A percentile compares a stretch with the other conserved stretches of the same genome.
Conservation (phyloP, 2,329 filamentous ascomycete species). For the Tolypocladium guangdongense region DNA sequence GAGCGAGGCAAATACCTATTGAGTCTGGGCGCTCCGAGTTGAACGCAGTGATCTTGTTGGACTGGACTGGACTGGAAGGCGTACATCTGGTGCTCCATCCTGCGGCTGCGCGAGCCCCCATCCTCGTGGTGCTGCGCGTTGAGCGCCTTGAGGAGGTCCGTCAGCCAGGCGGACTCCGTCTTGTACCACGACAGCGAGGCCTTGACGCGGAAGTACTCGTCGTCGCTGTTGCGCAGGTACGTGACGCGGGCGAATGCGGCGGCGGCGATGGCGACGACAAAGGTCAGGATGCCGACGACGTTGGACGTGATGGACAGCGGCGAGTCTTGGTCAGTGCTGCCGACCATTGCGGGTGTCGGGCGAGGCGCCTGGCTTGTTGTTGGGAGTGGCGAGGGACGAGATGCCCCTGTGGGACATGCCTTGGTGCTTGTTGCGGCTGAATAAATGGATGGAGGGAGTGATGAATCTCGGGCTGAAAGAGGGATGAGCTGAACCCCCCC, state of each 20-base stretch:
- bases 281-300: constrained; percentile 34
- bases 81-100: too few species aligned
- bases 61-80: too few species aligned
- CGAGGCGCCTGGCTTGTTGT: background rate
- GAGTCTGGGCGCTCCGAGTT: constrained; percentile 1
- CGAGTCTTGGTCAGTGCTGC: constrained; percentile 22
- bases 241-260: constrained; percentile 31
- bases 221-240: constrained; percentile 33
- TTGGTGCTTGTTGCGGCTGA: background rate
- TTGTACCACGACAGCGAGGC: constrained; percentile 36
- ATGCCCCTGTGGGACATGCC: background rate
- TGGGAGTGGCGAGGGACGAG: background rate
- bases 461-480: too few species aligned
- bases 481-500: background rate
- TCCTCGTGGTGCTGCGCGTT: too few species aligned
- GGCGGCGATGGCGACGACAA: constrained; percentile 33
- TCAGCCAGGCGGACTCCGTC: constrained; percentile 34
- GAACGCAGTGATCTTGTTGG: background rate
- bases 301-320: constrained; percentile 33
- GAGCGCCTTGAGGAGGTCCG: too few species aligned
- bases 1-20: constrained; percentile 9
- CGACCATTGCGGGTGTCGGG: constrained; percentile 9
- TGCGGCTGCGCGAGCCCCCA: too few species aligned
- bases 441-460: background rate
- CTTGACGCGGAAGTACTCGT: constrained; percentile 36